phyloP scores from a whole-genome alignment of 768 basidiomycete species.

The Suillus weaverae region DNA sequence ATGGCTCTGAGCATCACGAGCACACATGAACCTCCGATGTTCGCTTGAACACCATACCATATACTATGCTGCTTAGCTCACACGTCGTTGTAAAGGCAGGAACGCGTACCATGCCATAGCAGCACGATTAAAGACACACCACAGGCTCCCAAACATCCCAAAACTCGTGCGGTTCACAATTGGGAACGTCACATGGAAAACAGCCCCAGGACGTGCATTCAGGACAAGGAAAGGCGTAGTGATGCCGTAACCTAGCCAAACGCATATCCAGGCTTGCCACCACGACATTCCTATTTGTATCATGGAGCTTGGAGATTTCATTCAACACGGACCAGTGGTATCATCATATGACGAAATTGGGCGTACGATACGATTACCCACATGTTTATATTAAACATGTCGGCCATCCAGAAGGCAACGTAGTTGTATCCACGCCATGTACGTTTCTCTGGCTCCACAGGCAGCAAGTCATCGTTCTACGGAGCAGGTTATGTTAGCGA shows the following conservation, averaged over 20 bases:
- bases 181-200: slow-evolving; percentile 75
- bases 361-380: slow-evolving; percentile 68
- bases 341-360: background rate
- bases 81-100: slow-evolving; percentile 16
- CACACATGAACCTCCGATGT: slow-evolving; percentile 78
- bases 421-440: slow-evolving; percentile 70
- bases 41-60: slow-evolving; percentile 79
- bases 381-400: slow-evolving; percentile 80
- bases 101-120: slow-evolving; percentile 65
- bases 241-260: slow-evolving; percentile 61
- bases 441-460: slow-evolving; percentile 62
- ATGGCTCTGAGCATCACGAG: slow-evolving; percentile 73
- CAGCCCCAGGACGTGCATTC: slow-evolving; percentile 76
- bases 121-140: slow-evolving; percentile 77
- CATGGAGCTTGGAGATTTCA: slow-evolving; percentile 45
- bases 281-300: slow-evolving; percentile 68
- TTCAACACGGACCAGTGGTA: background rate
- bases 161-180: slow-evolving; percentile 75
- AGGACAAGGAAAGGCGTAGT: slow-evolving; percentile 72
- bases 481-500: slow-evolving; percentile 8
- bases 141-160: slow-evolving; percentile 73
- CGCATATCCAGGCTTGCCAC: slow-evolving; percentile 86
- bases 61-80: slow-evolving; percentile 41
- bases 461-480: slow-evolving; percentile 71
- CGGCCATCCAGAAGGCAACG: slow-evolving; percentile 76